phyloP scores from a whole-genome alignment of 208 protist species.

The Trypanosoma cruzi region DNA sequence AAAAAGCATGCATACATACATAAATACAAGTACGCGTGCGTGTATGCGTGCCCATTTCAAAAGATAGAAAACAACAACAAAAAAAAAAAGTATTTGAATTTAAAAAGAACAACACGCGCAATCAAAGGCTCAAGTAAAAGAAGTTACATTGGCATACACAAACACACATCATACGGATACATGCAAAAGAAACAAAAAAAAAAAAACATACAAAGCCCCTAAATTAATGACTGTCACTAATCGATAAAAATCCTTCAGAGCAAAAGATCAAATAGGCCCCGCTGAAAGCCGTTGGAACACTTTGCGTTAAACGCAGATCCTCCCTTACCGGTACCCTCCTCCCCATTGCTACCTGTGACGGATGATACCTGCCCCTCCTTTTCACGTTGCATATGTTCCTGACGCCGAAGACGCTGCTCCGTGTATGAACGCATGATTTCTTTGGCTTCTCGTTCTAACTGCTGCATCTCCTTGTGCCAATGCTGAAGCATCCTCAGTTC shows the following conservation, averaged over 20 bases:
- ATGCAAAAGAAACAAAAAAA: not conserved
- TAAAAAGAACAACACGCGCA: not conserved
- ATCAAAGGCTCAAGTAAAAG: not conserved
- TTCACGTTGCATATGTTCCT: not conserved
- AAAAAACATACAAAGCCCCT: not conserved
- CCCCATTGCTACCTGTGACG: not conserved
- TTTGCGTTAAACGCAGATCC: not conserved
- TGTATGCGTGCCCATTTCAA: not conserved
- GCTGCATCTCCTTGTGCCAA: constrained; percentile 7
- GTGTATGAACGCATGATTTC: not conserved
- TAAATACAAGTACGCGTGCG: not conserved
- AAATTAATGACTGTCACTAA: not conserved
- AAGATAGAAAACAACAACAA: not conserved
- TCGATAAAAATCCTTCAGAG: not conserved
- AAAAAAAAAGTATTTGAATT: not conserved
- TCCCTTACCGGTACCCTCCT: not conserved
- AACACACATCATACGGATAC: too few relatives aligned
- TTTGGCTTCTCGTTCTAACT: constrained; percentile 5
- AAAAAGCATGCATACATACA: not conserved
- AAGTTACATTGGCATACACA: not conserved
- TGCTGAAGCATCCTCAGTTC: constrained; percentile 20
- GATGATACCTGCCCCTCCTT: not conserved
- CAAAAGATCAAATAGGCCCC: constrained; percentile 15
- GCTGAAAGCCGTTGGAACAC: not conserved
- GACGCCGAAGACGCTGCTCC: not conserved